Evolutionary conservation across 345 rosid genomes (phyloP), one percentile per base, ranked within the genome.

Genomic region (Abelmoschus esculentus): DNA sequence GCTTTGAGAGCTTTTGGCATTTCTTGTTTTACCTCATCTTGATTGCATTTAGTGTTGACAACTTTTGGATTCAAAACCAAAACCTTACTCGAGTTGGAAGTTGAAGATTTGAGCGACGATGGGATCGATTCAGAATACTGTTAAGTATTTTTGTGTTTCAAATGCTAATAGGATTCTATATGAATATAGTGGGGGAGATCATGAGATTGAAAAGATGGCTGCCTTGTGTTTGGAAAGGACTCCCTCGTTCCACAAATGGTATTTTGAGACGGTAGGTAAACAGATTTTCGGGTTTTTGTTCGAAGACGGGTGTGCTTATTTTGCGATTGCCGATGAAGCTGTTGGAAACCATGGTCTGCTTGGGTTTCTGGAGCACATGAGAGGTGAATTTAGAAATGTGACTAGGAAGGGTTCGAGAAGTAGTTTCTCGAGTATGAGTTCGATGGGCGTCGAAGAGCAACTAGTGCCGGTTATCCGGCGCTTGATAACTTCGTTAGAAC

Each of bases 211-310:
- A 76, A 71, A 61, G 58, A 66, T 90, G 56, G 92, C 90, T 8
- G 74, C 80, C n/a, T 65, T 90, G 82, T 86, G 87, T 67, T 66
- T 90, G 75, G 95, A 88, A 73, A 82, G 72, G 77, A 68, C 80
- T 66, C 96, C 96, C 3, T 76, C 82, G 7, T 92, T 84, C 66
- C 98, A 92, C 71, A 83, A 66, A 73, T 88, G 95, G 95, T 92
- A 92, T 75, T 87, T 86, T 50, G 98, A 90, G 83, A 87, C 98
- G 0, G 17, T 79, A 0, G 70, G 31, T 55, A 84, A 78, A 75
- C 84, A 53, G 70, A 88, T 85, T 17, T 87, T 80, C 22, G 96
- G 96, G 6, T 90, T 88, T 72, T 66, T 92, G 62, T 74, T 87
- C 0, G 92, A 88, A 72, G 92, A 87, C 57, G 90, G 90, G 73